A percentile compares a stretch with the other conserved stretches of the same genome.
Conservation (phyloP, 2,329 filamentous ascomycete species). For the Metarhizium robertsii region DNA sequence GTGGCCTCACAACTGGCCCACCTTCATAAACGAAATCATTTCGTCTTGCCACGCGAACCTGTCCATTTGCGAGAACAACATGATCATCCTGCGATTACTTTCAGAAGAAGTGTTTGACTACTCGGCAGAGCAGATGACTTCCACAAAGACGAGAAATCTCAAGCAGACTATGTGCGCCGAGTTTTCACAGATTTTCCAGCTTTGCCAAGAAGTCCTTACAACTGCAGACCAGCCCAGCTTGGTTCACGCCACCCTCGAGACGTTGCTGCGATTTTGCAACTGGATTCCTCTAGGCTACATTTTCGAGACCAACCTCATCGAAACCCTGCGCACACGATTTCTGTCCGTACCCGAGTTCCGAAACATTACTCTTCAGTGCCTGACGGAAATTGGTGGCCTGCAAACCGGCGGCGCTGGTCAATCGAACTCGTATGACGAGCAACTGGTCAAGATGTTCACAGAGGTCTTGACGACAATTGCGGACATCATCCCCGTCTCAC, state of each 20-base stretch:
- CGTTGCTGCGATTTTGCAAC: constrained; percentile 90
- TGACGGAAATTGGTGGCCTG: constrained; percentile 93
- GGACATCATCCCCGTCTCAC: constrained; percentile 80
- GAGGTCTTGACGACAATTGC: constrained; percentile 89
- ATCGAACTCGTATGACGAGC: constrained; percentile 76
- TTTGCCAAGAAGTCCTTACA: constrained; percentile 90
- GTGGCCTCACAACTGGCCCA: constrained; percentile 99
- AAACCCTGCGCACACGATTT: constrained; percentile 86
- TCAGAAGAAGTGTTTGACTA: constrained; percentile 99
- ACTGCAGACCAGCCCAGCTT: constrained; percentile 82
- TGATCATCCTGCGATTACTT: constrained; percentile 90
- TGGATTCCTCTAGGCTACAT: constrained; percentile 99
- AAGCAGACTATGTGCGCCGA: constrained; percentile 99
- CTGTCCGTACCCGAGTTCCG: constrained; percentile 90
- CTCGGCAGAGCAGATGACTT: constrained; percentile 99
- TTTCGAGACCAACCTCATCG: constrained; percentile 94
- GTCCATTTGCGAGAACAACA: constrained; percentile 99
- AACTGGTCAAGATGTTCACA: constrained; percentile 96
- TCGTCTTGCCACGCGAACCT: constrained; percentile 90
- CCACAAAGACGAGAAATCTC: constrained; percentile 86
- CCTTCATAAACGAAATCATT: constrained; percentile 99
- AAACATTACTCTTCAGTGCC: constrained; percentile 90
- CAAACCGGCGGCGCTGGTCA: constrained; percentile 67
- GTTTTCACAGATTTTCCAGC: constrained; percentile 96
- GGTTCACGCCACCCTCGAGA: constrained; percentile 94